Percentiles rank a stretch among this genome's conserved stretches.
Conservation (phyloP, 768 basidiomycete species). For the Tylopilus subfusipes region DNA sequence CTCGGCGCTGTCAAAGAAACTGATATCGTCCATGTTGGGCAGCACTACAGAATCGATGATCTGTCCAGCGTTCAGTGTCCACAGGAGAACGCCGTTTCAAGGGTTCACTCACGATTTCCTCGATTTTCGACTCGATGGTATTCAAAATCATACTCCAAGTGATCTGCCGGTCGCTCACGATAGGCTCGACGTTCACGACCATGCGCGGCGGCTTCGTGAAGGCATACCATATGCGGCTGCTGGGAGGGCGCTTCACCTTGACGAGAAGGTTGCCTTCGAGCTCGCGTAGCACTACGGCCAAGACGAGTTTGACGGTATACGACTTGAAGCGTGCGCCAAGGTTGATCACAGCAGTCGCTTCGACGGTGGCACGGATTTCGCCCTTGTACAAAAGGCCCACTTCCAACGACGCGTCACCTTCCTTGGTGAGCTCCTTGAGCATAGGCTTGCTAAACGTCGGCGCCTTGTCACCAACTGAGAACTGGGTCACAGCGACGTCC, state of each 20-base stretch:
- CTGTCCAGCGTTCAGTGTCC: constrained; percentile 76
- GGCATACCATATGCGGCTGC: constrained; percentile 89
- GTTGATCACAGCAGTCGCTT: constrained; percentile 85
- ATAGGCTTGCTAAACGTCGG: constrained; percentile 95
- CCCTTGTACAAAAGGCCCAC: constrained; percentile 82
- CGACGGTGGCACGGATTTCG: constrained; percentile 84
- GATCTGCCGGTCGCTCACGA: constrained; percentile 91
- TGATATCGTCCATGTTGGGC: constrained; percentile 98
- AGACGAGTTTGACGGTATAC: constrained; percentile 83
- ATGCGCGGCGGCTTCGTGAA: constrained; percentile 89
- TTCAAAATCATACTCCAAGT: constrained; percentile 91
- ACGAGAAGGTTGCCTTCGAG: constrained; percentile 89
- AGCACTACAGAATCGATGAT: constrained; percentile 91
- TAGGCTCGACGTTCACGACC: constrained; percentile 86
- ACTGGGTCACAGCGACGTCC: constrained; percentile 83
- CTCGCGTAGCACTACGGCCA: constrained; percentile 85
- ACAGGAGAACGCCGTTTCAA: not conserved
- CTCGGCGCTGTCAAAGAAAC: constrained; percentile 80
- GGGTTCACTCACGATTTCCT: constrained; percentile 68
- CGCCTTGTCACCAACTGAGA: constrained; percentile 78
- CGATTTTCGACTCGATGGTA: constrained; percentile 84
- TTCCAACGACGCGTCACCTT: constrained; percentile 90
- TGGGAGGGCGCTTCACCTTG: constrained; percentile 91
- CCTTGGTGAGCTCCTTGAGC: constrained; percentile 94
- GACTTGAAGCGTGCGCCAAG: constrained; percentile 82